A percentile compares a stretch with the other conserved stretches of the same genome.
Conservation (phyloP, 306 rosid genomes). For the Benincasa hispida region DNA sequence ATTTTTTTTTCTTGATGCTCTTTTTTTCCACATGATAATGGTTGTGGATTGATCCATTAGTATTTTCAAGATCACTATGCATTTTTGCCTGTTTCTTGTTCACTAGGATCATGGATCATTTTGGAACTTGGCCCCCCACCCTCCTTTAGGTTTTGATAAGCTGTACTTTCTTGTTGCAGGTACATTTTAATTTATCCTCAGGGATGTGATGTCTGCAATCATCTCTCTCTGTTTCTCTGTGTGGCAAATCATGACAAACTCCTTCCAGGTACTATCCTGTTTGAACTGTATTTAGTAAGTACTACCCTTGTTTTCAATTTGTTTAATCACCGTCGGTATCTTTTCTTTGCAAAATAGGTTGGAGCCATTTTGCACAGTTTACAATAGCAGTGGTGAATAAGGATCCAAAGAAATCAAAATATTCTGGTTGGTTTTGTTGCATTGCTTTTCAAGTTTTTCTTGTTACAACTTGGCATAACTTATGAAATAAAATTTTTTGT, state of each 20-base stretch:
- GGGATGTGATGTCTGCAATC: constrained; percentile 97
- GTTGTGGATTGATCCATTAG: background rate
- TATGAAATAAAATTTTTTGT: constrained; percentile 9
- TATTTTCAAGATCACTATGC: background rate
- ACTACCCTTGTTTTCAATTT: constrained; percentile 6
- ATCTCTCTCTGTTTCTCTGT: constrained; percentile 92
- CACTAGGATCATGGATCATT: background rate
- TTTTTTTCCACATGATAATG: background rate
- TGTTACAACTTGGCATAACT: background rate
- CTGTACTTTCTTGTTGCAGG: constrained; percentile 42
- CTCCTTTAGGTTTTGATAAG: background rate
- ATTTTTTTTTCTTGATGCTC: background rate
- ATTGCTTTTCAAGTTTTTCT: constrained; percentile 10
- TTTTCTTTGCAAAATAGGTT: constrained; percentile 36
- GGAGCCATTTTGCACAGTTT: constrained; percentile 99
- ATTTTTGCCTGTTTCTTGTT: background rate
- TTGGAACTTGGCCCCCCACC: background rate
- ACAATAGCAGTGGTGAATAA: constrained; percentile 94
- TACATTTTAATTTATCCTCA: constrained; percentile 95
- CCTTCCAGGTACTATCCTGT: constrained; percentile 69
- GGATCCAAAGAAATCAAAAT: constrained; percentile 88
- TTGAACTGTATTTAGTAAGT: constrained; percentile 3
- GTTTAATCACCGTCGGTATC: constrained; percentile 2
- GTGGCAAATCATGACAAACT: constrained; percentile 98
- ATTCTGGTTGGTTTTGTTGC: constrained; percentile 64